These are phyloP conservation scores for Penicillium nucicola DNA, from an alignment of 495 filamentous ascomycete species.

Conservation along the genomic window DNA sequence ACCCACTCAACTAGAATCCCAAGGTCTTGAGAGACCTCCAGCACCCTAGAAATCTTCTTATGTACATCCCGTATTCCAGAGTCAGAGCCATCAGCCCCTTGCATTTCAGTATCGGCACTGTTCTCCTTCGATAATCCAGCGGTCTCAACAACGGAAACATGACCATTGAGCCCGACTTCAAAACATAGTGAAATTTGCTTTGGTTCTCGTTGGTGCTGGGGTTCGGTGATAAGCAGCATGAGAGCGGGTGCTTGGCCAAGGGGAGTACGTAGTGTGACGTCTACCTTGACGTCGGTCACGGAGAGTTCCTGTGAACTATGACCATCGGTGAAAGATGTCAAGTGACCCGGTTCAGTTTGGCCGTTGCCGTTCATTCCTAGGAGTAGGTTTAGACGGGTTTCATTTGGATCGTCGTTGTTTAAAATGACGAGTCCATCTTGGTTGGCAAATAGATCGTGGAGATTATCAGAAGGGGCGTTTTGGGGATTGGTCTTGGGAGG, in stretches of 20 bases:
- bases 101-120: constrained; percentile 19
- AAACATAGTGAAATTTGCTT: constrained; percentile 42
- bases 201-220: constrained; percentile 18
- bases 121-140: constrained; percentile 26
- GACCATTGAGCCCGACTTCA: constrained; percentile 61
- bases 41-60: constrained; percentile 35
- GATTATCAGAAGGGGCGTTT: neutral
- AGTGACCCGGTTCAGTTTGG: neutral
- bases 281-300: constrained; percentile 35
- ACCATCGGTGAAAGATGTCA: neutral
- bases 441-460: constrained; percentile 1
- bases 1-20: constrained; percentile 59
- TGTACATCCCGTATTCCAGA: constrained; percentile 33
- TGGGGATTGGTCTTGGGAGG: neutral
- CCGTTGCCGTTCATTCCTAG: constrained; percentile 11
- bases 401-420: constrained; percentile 42
- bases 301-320: neutral
- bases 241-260: constrained; percentile 42
- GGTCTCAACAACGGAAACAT: constrained; percentile 44
- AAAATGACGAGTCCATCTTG: constrained; percentile 24
- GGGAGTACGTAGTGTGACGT: constrained; percentile 44
- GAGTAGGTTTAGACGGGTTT: constrained; percentile 31
- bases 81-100: constrained; percentile 19
- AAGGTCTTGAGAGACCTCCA: constrained; percentile 51
- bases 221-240: constrained; percentile 39